Evolutionary conservation across 2,329 filamentous ascomycete genomes (phyloP).

Genomic region (Penicillium sumatraense): DNA sequence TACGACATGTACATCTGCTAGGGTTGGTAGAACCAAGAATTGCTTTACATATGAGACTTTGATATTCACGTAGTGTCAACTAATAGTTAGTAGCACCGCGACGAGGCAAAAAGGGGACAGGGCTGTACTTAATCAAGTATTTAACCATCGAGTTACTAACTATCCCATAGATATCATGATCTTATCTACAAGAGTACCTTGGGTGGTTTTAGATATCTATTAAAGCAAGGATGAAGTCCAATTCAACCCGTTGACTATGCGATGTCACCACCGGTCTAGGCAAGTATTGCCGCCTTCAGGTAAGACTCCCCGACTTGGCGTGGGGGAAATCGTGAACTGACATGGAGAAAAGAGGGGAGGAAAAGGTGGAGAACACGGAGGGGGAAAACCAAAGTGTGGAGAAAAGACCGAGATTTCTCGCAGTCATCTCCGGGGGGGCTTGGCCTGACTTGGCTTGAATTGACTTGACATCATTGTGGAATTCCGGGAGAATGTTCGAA

Average conservation of each 20-base stretch:
- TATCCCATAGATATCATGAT: no score
- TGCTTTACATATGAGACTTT: neutral
- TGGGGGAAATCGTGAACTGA: neutral
- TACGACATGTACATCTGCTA: conserved; percentile 17
- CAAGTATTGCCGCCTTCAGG: neutral
- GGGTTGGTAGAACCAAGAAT: conserved; percentile 13
- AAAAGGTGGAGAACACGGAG: no score
- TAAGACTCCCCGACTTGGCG: neutral
- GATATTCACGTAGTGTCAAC: neutral
- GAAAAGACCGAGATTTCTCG: conserved; percentile 4
- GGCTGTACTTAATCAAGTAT: no score
- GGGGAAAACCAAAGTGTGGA: neutral
- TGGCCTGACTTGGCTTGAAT: no score
- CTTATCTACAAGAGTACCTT: no score
- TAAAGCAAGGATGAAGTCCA: no score
- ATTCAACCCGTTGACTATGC: no score
- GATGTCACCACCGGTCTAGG: neutral
- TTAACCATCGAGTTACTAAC: no score
- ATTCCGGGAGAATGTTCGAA: conserved; percentile 3
- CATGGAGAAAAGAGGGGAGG: neutral
- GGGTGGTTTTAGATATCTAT: no score
- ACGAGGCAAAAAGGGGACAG: no score
- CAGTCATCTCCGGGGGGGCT: neutral
- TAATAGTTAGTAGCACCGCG: no score
- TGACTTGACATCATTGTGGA: conserved; percentile 12